Conservation (phyloP, 2,329 filamentous ascomycete species). For the Magnaporthales sp. region DNA sequence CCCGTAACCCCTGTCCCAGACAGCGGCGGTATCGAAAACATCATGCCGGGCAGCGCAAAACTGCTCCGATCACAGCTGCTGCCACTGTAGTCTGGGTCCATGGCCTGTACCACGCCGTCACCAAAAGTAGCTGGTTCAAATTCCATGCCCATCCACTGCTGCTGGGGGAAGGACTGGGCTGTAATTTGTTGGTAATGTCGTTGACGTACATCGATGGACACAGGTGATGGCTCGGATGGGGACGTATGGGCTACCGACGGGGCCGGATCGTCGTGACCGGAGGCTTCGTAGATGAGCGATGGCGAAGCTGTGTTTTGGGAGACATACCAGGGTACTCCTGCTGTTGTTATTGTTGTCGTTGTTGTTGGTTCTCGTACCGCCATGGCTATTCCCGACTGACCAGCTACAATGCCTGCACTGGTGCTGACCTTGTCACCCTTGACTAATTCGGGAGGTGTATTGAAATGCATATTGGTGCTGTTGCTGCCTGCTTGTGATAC, state of each 20-base stretch:
- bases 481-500: slow-evolving; percentile 7
- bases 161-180: background rate
- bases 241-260: background rate
- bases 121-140: slow-evolving; percentile 26
- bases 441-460: slow-evolving; percentile 49
- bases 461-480: slow-evolving; percentile 40
- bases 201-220: slow-evolving; percentile 22
- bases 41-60: slow-evolving; percentile 11
- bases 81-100: slow-evolving; percentile 31
- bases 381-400: background rate
- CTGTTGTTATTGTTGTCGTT: too few species aligned
- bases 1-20: slow-evolving; percentile 8
- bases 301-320: slow-evolving; percentile 12
- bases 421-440: slow-evolving; percentile 21
- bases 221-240: background rate
- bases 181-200: background rate
- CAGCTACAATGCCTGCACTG: background rate
- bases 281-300: slow-evolving; percentile 17
- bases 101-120: slow-evolving; percentile 33
- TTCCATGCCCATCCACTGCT: slow-evolving; percentile 9
- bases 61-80: slow-evolving; percentile 5
- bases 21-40: background rate
- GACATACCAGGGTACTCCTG: slow-evolving; percentile 8
- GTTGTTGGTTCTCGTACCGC: slow-evolving; percentile 7
- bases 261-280: background rate